Conservation (phyloP, 257 asterid genomes). For the Fraxinus anomala region DNA sequence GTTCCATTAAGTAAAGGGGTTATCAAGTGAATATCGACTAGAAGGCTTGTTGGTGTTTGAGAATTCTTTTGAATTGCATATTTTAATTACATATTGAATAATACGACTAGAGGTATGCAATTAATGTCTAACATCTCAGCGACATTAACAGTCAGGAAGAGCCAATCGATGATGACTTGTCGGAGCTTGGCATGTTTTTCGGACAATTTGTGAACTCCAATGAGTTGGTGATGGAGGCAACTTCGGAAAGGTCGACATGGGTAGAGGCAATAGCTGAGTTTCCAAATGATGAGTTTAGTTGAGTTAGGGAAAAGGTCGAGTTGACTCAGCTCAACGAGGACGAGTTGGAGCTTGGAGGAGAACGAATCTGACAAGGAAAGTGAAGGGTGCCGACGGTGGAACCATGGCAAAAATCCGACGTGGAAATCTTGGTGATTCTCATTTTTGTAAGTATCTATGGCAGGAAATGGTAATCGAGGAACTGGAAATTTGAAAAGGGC, state of each 20-base stretch:
- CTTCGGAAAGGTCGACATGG: slow-evolving; percentile 80
- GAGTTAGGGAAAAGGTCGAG: slow-evolving; percentile 74
- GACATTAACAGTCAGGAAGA: slow-evolving; percentile 61
- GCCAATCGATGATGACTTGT: slow-evolving; percentile 76
- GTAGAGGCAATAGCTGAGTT: slow-evolving; percentile 85
- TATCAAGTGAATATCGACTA: too few relatives aligned
- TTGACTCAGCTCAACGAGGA: slow-evolving; percentile 51
- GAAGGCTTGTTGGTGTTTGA: too few relatives aligned
- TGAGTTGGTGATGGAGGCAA: slow-evolving; percentile 31
- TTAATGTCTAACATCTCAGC: slow-evolving; percentile 13
- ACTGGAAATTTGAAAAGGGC: not conserved
- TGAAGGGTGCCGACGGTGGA: slow-evolving; percentile 29
- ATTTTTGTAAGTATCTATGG: slow-evolving; percentile 41
- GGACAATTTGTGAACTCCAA: slow-evolving; percentile 26
- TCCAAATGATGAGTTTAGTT: slow-evolving; percentile 68
- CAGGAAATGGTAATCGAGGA: slow-evolving; percentile 40
- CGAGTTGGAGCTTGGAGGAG: slow-evolving; percentile 55
- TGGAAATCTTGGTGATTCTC: slow-evolving; percentile 76
- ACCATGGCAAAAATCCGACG: slow-evolving; percentile 59
- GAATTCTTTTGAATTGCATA: too few relatives aligned
- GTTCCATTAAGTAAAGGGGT: too few relatives aligned
- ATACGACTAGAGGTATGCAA: too few relatives aligned
- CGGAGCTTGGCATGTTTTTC: slow-evolving; percentile 87
- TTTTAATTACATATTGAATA: too few relatives aligned
- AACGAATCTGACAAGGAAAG: slow-evolving; percentile 57